Evolutionary conservation across 768 basidiomycete genomes (phyloP), one percentile per base, ranked within the genome.

Genomic region (Amanita molliuscula): DNA sequence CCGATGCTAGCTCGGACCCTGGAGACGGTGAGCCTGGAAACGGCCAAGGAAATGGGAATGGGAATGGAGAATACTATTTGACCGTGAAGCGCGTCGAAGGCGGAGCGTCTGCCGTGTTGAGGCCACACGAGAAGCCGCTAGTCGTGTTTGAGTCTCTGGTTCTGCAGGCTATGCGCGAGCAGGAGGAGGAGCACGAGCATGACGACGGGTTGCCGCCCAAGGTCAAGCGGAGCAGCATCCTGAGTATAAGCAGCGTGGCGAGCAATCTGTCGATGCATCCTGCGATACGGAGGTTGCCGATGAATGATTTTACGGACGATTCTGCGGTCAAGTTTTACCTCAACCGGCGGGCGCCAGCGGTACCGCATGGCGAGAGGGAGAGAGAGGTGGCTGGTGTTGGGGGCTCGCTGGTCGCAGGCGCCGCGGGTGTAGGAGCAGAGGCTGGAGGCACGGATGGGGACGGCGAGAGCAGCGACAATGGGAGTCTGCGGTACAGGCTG

Each of bases 301-400:
- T 96, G 91, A 96, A 94, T 58, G 96, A 98, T 62, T 98, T 94
- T 61, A 88, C 88, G 37, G 96, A 99, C 57, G 96, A 98, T 61
- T 92, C 93, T 3, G 83, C 86, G 0, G 94, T 98, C 67, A 98
- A 97, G 65, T 87, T 98, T 65, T 99, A 96, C 66, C 65, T 98
- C 55, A 92, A 97, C 63, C 73, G 88, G 48, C 70, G 76, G 23
- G 26, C 21, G 35, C 31, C 31, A 13, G 31, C 31, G 13, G 7
- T 31, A 13, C 31, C 31, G 31, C 31, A 10, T 7, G 31, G 28
- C 6, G 36, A 45, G 25, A 18, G 44, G 44, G 44, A 33, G 29
- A 44, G 43, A 21, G 40, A 11, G 6, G 23, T 16, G 26, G 15
- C 9, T n/a, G 16, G 18, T 13, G n/a, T 21, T 45, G 29, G 20